Conservation (phyloP, 495 filamentous ascomycete species). For the Bacidia gigantensis region DNA sequence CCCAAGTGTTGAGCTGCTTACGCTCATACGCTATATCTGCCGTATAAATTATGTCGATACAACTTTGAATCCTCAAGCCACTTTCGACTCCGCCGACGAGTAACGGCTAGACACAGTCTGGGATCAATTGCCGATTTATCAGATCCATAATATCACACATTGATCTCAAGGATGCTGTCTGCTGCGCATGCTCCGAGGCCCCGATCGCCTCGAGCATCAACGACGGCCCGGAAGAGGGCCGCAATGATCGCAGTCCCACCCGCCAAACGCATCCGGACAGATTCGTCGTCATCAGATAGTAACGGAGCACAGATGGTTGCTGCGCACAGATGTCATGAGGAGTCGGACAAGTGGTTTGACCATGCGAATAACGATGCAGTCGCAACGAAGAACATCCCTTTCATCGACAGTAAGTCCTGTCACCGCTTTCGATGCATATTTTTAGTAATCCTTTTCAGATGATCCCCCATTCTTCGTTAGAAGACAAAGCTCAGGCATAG, state of each 20-base stretch:
- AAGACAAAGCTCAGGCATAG: constrained; percentile 31
- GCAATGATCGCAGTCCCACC: background rate
- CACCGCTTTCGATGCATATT: too few species aligned
- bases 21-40: too few species aligned
- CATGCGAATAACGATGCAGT: constrained; percentile 18
- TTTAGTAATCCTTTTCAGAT: too few species aligned
- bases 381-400: constrained; percentile 7
- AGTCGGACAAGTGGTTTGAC: constrained; percentile 21
- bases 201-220: background rate
- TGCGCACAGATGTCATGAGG: background rate
- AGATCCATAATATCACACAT: too few species aligned
- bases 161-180: background rate
- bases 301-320: background rate
- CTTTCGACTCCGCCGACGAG: too few species aligned
- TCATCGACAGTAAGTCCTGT: constrained; percentile 14
- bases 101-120: too few species aligned
- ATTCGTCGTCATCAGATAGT: background rate
- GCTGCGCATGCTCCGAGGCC: background rate
- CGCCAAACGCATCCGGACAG: background rate
- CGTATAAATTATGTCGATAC: too few species aligned
- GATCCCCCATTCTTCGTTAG: constrained; percentile 40
- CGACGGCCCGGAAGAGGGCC: constrained; percentile 1
- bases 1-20: too few species aligned
- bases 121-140: too few species aligned
- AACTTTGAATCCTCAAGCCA: too few species aligned